Base-by-base conservation (phyloP, 768 basidiomycete genomes). In the Panaeolus cyanescens region DNA sequence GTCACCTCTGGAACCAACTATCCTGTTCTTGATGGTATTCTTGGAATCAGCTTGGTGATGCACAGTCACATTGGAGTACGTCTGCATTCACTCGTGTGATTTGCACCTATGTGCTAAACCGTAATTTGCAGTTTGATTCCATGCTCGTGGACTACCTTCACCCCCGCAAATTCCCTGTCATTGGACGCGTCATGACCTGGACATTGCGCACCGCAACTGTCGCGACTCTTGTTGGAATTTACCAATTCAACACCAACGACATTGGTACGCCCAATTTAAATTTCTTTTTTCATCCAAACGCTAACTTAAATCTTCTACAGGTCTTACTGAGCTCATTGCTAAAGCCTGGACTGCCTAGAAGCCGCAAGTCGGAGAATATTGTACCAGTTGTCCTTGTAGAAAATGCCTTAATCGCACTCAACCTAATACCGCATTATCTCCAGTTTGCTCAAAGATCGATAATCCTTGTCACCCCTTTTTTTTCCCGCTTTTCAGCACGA, bases 211-310 rank as follows among this genome's bases (percentile, higher is more conserved):
- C 85, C 5, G 79, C 87, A 5, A 98, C 97, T 30, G 85, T 89
- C 36, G 93, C 88, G 20, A 87, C 91, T 4, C 82, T 95, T 56
- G 87, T 94, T 45, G 96, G 97, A 15, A 85, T 98, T 5, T 99
- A 97, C 79, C 91, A 97, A 75, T 98, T 99, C 82, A 98, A 99
- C 80, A 98, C 97, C 40, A 95, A 96, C 71, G 96, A 99, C 72
- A 88, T 99, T 64, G 96, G 97, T 97, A 67, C 66, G 92, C 82
- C 7, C 32, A 32, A 19, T 42, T 9, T 7, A n/a, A 34, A 56
- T 36, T 50, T 62, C 12, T 57, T 28, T 32, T 56, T 39, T 9
- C n/a, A 9, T 62, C 60, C 37, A 39, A 31, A 31, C 50, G 9
- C 45, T 50, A 30, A 50, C 25, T 28, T 4, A 28, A 3, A 4